phyloP scores from a whole-genome alignment of 192 early-diverging fungal genomes.

The Geosiphon pyriformis region DNA sequence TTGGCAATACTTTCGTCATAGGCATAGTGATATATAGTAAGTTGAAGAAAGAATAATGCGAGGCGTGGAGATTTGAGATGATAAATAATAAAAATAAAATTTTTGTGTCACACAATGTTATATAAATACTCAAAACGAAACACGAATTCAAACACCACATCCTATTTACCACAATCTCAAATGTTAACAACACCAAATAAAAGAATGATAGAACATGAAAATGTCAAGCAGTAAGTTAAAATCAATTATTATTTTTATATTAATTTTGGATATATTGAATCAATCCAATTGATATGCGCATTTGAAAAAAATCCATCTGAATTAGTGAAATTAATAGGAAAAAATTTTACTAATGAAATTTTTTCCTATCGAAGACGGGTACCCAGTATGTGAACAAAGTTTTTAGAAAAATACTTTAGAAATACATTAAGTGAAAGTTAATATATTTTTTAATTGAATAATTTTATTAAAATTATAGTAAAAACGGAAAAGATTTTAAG shows the following conservation, averaged over 20 bases:
- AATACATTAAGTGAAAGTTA: slow-evolving; percentile 17
- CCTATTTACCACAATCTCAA: neutral
- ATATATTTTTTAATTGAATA: neutral
- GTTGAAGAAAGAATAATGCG: no score
- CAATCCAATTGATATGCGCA: slow-evolving; percentile 11
- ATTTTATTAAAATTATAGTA: slow-evolving; percentile 8
- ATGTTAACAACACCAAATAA: slow-evolving; percentile 13
- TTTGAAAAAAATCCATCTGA: slow-evolving; percentile 10
- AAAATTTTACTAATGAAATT: no score
- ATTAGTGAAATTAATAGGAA: no score
- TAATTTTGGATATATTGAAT: slow-evolving; percentile 17
- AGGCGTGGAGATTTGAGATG: no score
- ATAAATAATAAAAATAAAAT: no score
- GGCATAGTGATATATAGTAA: no score
- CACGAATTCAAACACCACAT: no score
- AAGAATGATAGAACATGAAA: slow-evolving; percentile 4
- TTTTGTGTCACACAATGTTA: no score
- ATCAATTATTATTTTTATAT: slow-evolving; percentile 12
- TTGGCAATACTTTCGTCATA: no score
- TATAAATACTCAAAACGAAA: no score
- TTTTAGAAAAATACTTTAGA: no score
- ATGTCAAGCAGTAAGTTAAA: slow-evolving; percentile 11
- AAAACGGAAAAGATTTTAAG: slow-evolving; percentile 26
- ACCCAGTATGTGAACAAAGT: slow-evolving; percentile 9
- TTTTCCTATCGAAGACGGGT: neutral